Evolutionary conservation across 2,329 filamentous ascomycete species (phyloP), one percentile per base, ranked within the genome.

Genomic region (Colletotrichum costaricense): DNA sequence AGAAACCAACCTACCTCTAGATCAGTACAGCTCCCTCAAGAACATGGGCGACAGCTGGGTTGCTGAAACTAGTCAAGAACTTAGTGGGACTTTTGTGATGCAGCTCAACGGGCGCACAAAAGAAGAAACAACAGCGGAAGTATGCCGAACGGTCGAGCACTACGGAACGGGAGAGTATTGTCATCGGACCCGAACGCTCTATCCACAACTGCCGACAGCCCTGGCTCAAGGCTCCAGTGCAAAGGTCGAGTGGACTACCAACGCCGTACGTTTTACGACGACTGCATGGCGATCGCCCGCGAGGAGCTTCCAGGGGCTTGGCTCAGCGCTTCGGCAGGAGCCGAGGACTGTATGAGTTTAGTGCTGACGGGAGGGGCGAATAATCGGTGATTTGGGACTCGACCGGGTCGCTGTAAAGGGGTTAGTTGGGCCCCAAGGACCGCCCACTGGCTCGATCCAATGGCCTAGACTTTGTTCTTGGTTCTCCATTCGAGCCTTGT

Each of bases 241-340:
- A 59, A 56, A 26, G 35, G 49, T 46, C 12, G 49, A 35, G 22
- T 35, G 22, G n/a, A 26, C 46, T 38, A 30, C 46, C 42, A 12
- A 35, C 46, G 62, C 33, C 7, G 19, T 19, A 28, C 38, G 52
- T 65, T 38, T 65, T 30, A 56, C 14, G 19, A 22, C 26, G 8
- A 28, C 22, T 38, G 52, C 56, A 9, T 49, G 19, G 19, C 9
- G 54, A 49, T 35, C 33, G 55, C n/a, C 42, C 5, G 12, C 22
- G 49, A 38, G 22, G 24, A 66, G 55, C 26, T 30, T 30, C 49
- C 56, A 33, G 42, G 30, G 46, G 28, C n/a, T 30, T 70, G 67
- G 67, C 62, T 30, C 35, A 42, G 46, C n/a, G 14, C 26, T 52
- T 73, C 67, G 71, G 67, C 46, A 70, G 57, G 49, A 49, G 26